A percentile compares a stretch with the other conserved stretches of the same genome.
phyloP scores from a whole-genome alignment of 768 basidiomycete genomes.

The Leccinum boreale region DNA sequence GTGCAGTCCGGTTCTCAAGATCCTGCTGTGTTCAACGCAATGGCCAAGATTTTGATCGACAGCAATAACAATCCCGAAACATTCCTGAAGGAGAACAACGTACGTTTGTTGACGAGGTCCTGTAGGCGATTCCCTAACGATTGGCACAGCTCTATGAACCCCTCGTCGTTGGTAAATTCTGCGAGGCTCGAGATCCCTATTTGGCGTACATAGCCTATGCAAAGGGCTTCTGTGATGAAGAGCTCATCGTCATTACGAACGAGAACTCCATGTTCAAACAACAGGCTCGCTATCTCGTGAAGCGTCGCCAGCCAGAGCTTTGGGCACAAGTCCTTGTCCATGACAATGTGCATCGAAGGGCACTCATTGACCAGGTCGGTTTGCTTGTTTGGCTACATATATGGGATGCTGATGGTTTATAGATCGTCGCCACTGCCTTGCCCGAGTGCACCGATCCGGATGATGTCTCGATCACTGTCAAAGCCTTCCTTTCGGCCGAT shows the following conservation, averaged over 20 bases:
- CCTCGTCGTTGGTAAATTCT: constrained; percentile 96
- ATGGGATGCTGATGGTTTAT: not conserved
- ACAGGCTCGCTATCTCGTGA: constrained; percentile 96
- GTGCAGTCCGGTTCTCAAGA: constrained; percentile 95
- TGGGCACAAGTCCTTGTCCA: constrained; percentile 92
- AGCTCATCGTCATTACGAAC: constrained; percentile 94
- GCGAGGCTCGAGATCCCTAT: constrained; percentile 97
- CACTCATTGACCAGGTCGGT: constrained; percentile 86
- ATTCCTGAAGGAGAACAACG: constrained; percentile 99
- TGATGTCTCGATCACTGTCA: constrained; percentile 97
- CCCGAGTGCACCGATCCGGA: constrained; percentile 98
- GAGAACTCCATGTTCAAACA: constrained; percentile 99
- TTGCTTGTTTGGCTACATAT: not conserved
- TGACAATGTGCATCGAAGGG: constrained; percentile 89
- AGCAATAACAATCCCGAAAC: constrained; percentile 97
- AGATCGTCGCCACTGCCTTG: constrained; percentile 92
- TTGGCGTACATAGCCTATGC: constrained; percentile 99
- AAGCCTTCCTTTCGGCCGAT: constrained; percentile 96
- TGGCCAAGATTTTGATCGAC: constrained; percentile 98
- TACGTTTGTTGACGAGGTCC: constrained; percentile 37
- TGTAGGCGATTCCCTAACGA: constrained; percentile 6
- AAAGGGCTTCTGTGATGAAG: constrained; percentile 98
- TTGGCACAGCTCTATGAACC: constrained; percentile 84
- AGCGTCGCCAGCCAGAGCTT: constrained; percentile 90
- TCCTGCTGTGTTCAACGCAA: constrained; percentile 89